Base-by-base conservation (phyloP, 495 filamentous ascomycete species). In the Amphirosellinia nigrospora region DNA sequence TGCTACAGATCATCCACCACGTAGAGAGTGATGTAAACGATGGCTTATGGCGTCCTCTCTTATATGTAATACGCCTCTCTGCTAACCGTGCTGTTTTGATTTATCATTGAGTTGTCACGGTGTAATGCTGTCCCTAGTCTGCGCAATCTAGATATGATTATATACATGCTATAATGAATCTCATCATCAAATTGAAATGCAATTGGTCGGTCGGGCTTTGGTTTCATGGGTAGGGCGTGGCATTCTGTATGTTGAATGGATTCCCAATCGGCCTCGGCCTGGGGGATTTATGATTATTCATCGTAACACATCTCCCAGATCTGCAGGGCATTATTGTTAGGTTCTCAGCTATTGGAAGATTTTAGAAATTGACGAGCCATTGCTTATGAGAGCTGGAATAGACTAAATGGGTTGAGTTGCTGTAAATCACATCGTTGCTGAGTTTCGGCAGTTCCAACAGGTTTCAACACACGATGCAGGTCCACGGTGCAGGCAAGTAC, bases 41-140 rank as follows among this genome's bases (percentile, higher is more conserved):
- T 21, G 32, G 34, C 6, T 19, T 28, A 21, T 15, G 55, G 11
- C n/a, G 21, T 36, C 7, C 36, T 5, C 16, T 5, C 36, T 56
- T 56, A 58, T 58, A 58, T 58, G n/a, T 56, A n/a, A 30, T 21
- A 58, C 19, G 46, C n/a, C n/a, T n/a, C n/a, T n/a, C n/a, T n/a
- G n/a, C n/a, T n/a, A n/a, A n/a, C n/a, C n/a, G n/a, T n/a, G n/a
- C n/a, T n/a, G 2, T 7, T 36, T 34, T 58, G 16, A 58, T 58
- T 36, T 32, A 36, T 58, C 55, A 32, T 36, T 3, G 19, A 58
- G 32, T 16, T 8, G 2, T 21, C 7, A 58, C 19, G 55, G 55
- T 8, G 16, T 3, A 23, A 36, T 36, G 3, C 1, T 58, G 34
- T 2, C 32, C 16, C 55, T 36, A 15, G 28, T 9, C 10, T 6